Base-by-base conservation (phyloP, 352 stramenopile species). In the Pythium rishiriense region DNA sequence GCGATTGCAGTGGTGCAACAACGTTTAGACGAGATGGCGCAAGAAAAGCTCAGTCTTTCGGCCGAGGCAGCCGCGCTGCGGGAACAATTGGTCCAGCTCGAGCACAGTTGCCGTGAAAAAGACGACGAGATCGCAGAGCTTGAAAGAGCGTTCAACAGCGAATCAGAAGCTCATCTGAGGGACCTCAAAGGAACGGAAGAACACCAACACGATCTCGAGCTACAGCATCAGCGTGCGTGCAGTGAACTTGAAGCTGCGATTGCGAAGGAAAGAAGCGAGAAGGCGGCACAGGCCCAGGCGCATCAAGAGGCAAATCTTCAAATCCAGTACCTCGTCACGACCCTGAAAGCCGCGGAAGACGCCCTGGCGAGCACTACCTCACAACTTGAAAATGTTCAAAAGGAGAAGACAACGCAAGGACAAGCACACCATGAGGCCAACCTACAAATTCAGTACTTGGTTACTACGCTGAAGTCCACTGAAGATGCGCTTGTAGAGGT, bases 171-270 rank as follows among this genome's bases (percentile, higher is more conserved):
- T 3, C 61, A 58, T 35, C 15, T 68, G 6, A 21, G 33, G 1
- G 61, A 68, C 26, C 15, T 46, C 28, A 25, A 56, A 31, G 41
- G 33, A 0, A 29, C 60, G 19, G 60, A 61, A 17, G 50, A 61
- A 9, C 50, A 61, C 9, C 51, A 55, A 2, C 9, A 37, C 21
- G 29, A 35, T 15, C n/a, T 50, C 0, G 51, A 41, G 8, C 9
- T 50, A 8, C 19, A 29, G 10, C 39, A 56, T 22, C 9, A 39
- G 15, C 31, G 47, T 17, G 24, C 41, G 7, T 14, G 59, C 6
- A 24, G 19, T 15, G 59, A 58, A 17, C 22, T 53, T 7, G 59
- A 66, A 55, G 41, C 49, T 1, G 50, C 29, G 12, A 10, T 64
- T 15, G 31, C 22, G 11, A 50, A 46, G 22, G 57, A 57, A 19